Percentiles rank a stretch among this genome's conserved stretches.
Conservation (phyloP, 2,329 filamentous ascomycete genomes). For the Ramularia endophylla region DNA sequence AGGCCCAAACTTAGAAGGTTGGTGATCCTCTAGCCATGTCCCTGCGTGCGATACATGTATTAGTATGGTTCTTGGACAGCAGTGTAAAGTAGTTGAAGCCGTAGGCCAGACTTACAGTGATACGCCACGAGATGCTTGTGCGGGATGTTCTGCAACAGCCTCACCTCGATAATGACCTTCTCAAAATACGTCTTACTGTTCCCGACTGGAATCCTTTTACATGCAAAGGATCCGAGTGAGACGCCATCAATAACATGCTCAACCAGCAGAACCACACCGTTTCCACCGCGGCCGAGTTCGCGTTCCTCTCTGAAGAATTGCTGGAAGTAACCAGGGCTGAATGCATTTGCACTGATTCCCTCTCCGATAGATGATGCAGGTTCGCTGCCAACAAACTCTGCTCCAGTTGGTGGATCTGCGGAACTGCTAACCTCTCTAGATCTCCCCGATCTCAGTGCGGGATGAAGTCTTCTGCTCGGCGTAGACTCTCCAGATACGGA, state of each 20-base stretch:
- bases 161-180: conserved; percentile 89
- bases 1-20: conserved; percentile 77
- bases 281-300: conserved; percentile 82
- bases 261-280: conserved; percentile 91
- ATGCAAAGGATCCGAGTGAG: conserved; percentile 83
- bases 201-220: conserved; percentile 90
- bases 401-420: conserved; percentile 42
- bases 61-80: too few species aligned
- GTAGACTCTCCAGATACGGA: conserved; percentile 40
- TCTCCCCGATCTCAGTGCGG: conserved; percentile 28
- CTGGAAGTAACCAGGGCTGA: conserved; percentile 88
- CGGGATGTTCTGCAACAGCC: conserved; percentile 82
- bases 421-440: conserved; percentile 28
- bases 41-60: too few species aligned
- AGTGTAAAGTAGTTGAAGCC: too few species aligned
- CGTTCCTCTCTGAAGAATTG: conserved; percentile 87
- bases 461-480: conserved; percentile 40
- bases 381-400: conserved; percentile 43
- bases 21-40: conserved; percentile 90
- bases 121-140: conserved; percentile 96
- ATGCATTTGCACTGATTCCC: conserved; percentile 78
- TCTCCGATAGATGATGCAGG: conserved; percentile 41
- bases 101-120: conserved; percentile 57
- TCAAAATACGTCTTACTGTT: conserved; percentile 91
- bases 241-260: conserved; percentile 88